Conservation (phyloP, 2,329 filamentous ascomycete species). For the Colletotrichum liaoningense region DNA sequence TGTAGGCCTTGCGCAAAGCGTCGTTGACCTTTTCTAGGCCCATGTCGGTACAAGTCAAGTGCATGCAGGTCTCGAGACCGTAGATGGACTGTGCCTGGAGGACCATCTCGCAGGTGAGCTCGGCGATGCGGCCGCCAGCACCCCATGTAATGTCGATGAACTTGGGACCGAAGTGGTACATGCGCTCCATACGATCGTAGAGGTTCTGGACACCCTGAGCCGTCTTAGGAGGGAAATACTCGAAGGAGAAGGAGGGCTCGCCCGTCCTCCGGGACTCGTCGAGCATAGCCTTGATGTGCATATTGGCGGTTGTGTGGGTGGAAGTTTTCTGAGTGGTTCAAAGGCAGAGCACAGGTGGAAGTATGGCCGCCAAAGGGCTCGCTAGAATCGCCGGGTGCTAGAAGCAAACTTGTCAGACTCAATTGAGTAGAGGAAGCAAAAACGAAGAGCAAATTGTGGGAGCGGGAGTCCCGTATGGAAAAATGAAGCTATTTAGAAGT, state of each 20-base stretch:
- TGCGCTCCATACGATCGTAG: conserved; percentile 99
- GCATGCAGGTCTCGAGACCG: conserved; percentile 98
- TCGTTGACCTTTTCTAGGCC: conserved; percentile 90
- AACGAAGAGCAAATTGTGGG: not conserved
- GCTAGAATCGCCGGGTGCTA: conserved; percentile 21
- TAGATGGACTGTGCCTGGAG: conserved; percentile 94
- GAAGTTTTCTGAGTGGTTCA: not conserved
- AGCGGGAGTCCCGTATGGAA: not conserved
- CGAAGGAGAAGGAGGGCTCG: conserved; percentile 95
- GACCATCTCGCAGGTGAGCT: conserved; percentile 98
- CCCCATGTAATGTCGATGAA: conserved; percentile 99
- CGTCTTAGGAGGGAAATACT: conserved; percentile 99
- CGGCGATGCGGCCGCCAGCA: conserved; percentile 89
- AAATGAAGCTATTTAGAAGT: conserved; percentile 21
- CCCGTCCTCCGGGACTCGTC: conserved; percentile 81
- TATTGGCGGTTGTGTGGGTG: conserved; percentile 54
- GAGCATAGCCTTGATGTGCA: conserved; percentile 97
- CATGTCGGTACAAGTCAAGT: conserved; percentile 99
- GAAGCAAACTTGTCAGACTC: conserved; percentile 6
- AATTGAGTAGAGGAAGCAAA: conserved; percentile 8
- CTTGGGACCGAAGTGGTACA: conserved; percentile 92
- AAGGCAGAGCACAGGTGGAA: not conserved
- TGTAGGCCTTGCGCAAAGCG: conserved; percentile 88
- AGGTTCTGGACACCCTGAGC: conserved; percentile 98
- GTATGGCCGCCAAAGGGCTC: conserved; percentile 19